phyloP scores from a whole-genome alignment of 75 land plant species.

The Pinus taeda region DNA sequence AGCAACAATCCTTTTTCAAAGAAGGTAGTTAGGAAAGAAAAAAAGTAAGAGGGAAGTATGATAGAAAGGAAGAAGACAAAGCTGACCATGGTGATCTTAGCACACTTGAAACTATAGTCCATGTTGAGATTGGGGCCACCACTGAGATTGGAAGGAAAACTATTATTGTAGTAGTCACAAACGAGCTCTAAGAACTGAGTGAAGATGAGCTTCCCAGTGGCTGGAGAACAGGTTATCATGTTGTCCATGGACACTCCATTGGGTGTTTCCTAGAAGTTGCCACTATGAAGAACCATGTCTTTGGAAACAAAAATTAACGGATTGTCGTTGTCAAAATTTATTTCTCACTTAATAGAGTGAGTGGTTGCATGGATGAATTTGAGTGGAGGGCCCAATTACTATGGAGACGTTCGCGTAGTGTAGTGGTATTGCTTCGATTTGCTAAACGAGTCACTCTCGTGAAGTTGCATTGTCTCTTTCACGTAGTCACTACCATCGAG shows the following conservation, averaged over 20 bases:
- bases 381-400: slow-evolving; percentile 76
- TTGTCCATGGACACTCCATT: slow-evolving; percentile 89
- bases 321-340: slow-evolving; percentile 85
- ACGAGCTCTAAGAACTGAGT: slow-evolving; percentile 91
- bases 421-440: slow-evolving; percentile 81
- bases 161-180: slow-evolving; percentile 78
- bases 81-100: slow-evolving; percentile 79
- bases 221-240: slow-evolving; percentile 54
- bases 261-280: slow-evolving; percentile 89
- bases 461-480: slow-evolving; percentile 49
- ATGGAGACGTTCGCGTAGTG: slow-evolving; percentile 77
- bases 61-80: neutral
- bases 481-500: slow-evolving; percentile 14
- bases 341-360: slow-evolving; percentile 71
- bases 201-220: slow-evolving; percentile 79
- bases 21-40: too few species aligned
- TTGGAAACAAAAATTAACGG: slow-evolving; percentile 76
- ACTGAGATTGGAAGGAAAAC: neutral
- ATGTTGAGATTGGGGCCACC: slow-evolving; percentile 70
- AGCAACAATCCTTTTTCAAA: too few species aligned
- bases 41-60: too few species aligned
- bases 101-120: slow-evolving; percentile 87
- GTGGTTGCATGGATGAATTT: slow-evolving; percentile 73
- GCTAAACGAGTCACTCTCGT: slow-evolving; percentile 65
- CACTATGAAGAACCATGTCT: slow-evolving; percentile 76